Evolutionary conservation across 2,329 filamentous ascomycete species (phyloP).

Genomic region (Xenosphaeropsis pyriputrescens): DNA sequence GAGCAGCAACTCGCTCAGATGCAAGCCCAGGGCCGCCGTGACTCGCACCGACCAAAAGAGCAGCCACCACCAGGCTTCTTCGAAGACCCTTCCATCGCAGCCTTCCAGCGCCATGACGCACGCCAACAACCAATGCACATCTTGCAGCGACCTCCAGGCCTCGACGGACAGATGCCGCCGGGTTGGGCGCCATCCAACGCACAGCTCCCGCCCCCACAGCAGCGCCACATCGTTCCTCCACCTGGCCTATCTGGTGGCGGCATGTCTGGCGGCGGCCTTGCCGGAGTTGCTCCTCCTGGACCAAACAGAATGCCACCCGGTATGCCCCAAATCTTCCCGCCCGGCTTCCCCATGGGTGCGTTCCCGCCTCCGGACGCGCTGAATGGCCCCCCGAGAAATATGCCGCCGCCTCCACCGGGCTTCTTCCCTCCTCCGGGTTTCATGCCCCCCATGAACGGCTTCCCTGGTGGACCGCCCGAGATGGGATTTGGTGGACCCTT

Average conservation of each 20-base stretch:
- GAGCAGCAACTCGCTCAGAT: slow-evolving; percentile 10
- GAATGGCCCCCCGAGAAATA: slow-evolving; percentile 18
- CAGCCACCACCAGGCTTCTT: slow-evolving; percentile 16
- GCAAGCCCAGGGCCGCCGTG: slow-evolving; percentile 14
- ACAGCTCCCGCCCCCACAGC: slow-evolving; percentile 19
- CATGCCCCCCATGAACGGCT: slow-evolving; percentile 39
- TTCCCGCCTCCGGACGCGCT: slow-evolving; percentile 32
- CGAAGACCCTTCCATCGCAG: slow-evolving; percentile 9
- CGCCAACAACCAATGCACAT: slow-evolving; percentile 43
- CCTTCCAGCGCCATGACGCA: slow-evolving; percentile 11
- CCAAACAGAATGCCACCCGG: slow-evolving; percentile 26
- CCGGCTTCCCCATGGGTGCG: slow-evolving; percentile 39
- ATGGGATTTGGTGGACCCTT: slow-evolving; percentile 33
- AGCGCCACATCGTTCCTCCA: slow-evolving; percentile 43
- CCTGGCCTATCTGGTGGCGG: slow-evolving; percentile 33
- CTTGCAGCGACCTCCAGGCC: slow-evolving; percentile 46
- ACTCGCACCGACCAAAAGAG: slow-evolving; percentile 23
- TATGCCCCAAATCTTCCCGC: slow-evolving; percentile 41
- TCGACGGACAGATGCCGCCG: slow-evolving; percentile 42
- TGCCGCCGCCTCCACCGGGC: slow-evolving; percentile 34
- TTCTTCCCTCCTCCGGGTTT: slow-evolving; percentile 28
- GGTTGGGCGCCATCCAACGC: slow-evolving; percentile 28
- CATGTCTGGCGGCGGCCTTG: no score
- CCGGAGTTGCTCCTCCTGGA: slow-evolving; percentile 4
- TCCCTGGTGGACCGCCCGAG: slow-evolving; percentile 32